These are phyloP conservation scores for Pseudogymnoascus pannorum DNA, from an alignment of 2,329 filamentous ascomycete species.

Conservation along the genomic window DNA sequence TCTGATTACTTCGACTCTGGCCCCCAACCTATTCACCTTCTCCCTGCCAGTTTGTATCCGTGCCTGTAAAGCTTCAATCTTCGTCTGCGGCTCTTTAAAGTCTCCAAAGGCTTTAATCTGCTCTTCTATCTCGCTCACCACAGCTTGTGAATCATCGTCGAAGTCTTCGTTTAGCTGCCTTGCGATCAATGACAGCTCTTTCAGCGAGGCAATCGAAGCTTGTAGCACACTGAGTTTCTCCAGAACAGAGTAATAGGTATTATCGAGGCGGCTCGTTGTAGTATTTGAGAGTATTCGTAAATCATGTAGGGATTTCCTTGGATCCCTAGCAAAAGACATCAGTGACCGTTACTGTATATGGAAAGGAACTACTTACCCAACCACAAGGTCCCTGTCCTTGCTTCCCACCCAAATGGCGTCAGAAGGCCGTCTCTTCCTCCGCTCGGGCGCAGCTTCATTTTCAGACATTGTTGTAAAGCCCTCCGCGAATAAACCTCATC, in stretches of 20 bases:
- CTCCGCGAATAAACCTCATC: background rate
- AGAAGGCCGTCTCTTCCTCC: background rate
- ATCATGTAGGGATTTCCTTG: constrained; percentile 44
- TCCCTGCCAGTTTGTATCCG: constrained; percentile 54
- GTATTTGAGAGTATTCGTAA: constrained; percentile 54
- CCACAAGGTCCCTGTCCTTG: constrained; percentile 3
- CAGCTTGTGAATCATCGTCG: constrained; percentile 47
- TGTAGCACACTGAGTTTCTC: constrained; percentile 60
- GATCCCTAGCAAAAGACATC: constrained; percentile 33
- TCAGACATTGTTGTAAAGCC: constrained; percentile 5
- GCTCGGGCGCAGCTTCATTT: constrained; percentile 3
- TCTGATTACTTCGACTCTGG: constrained; percentile 57
- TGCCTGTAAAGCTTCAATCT: constrained; percentile 53
- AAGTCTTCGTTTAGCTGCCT: constrained; percentile 53
- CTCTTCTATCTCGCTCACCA: constrained; percentile 50
- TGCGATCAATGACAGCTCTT: constrained; percentile 58
- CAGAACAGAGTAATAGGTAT: constrained; percentile 66
- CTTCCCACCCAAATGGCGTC: background rate
- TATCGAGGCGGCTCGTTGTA: constrained; percentile 60
- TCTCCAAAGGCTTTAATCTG: constrained; percentile 50
- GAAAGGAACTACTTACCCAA: background rate
- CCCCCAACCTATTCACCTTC: constrained; percentile 52
- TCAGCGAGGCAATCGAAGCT: constrained; percentile 55
- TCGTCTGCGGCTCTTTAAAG: constrained; percentile 58
- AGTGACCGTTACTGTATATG: constrained; percentile 10